Percentiles rank a stretch among this genome's conserved stretches.
Conservation (phyloP, 148 eudicot genomes). For the Heliamphora exappendiculata region DNA sequence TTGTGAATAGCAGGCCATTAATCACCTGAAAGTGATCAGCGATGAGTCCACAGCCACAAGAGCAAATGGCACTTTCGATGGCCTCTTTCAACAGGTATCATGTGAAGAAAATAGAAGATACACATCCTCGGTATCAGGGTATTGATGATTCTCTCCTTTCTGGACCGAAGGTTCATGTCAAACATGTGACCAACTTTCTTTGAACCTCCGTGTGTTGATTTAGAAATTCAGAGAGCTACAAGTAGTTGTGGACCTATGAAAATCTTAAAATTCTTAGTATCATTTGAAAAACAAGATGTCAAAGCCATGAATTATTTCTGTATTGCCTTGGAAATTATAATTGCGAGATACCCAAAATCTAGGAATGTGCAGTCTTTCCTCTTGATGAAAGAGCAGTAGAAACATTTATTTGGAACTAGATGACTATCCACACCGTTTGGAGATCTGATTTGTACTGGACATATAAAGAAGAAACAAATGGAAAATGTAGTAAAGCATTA, state of each 20-base stretch:
- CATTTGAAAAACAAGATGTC: neutral
- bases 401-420: neutral
- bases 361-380: neutral
- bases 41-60: conserved; percentile 10
- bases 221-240: conserved; percentile 12
- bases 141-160: conserved; percentile 14
- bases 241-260: neutral
- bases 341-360: neutral
- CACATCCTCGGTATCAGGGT: neutral
- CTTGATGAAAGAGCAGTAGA: neutral
- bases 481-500: neutral
- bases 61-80: conserved; percentile 13
- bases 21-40: conserved; percentile 17
- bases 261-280: neutral
- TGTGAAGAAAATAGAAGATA: conserved; percentile 25
- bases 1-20: neutral
- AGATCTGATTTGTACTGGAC: neutral
- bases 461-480: neutral
- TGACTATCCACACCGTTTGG: neutral
- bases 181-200: conserved; percentile 30
- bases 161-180: conserved; percentile 19
- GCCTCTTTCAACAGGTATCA: conserved; percentile 18
- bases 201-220: conserved; percentile 16
- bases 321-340: neutral
- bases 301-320: neutral